Conservation (phyloP, 2,329 filamentous ascomycete species). For the Ambrosiella xylebori region DNA sequence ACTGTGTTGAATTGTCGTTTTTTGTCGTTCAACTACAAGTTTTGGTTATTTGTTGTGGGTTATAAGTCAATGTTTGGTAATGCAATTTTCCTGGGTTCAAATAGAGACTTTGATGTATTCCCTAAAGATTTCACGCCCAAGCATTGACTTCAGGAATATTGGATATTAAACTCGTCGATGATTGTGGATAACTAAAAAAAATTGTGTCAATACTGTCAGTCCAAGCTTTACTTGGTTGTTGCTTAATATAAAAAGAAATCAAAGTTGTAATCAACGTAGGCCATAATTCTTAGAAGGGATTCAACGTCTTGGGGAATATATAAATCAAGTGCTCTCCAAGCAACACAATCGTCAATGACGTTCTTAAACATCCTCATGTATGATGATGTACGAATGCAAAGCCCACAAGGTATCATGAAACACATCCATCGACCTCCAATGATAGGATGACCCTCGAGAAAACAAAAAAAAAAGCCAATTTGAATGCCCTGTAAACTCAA, state of each 20-base stretch:
- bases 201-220: not conserved
- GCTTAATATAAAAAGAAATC: not conserved
- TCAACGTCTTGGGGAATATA: not conserved
- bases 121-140: not conserved
- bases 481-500: not conserved
- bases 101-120: too few species aligned
- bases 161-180: not conserved
- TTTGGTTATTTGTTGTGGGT: not conserved
- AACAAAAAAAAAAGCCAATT: not conserved
- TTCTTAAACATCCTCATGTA: not conserved
- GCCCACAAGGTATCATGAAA: constrained; percentile 5
- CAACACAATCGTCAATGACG: not conserved
- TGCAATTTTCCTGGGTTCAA: not conserved
- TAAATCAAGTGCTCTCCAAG: not conserved
- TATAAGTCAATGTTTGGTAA: not conserved
- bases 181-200: not conserved
- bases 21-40: not conserved
- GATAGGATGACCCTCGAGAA: not conserved
- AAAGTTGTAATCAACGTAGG: not conserved
- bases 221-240: not conserved
- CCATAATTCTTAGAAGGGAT: not conserved
- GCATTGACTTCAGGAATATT: not conserved
- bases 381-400: constrained; percentile 1
- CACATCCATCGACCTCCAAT: not conserved
- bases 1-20: too few species aligned